phyloP scores from a whole-genome alignment of 1,139 yeast genomes.

The Candida sojae region DNA sequence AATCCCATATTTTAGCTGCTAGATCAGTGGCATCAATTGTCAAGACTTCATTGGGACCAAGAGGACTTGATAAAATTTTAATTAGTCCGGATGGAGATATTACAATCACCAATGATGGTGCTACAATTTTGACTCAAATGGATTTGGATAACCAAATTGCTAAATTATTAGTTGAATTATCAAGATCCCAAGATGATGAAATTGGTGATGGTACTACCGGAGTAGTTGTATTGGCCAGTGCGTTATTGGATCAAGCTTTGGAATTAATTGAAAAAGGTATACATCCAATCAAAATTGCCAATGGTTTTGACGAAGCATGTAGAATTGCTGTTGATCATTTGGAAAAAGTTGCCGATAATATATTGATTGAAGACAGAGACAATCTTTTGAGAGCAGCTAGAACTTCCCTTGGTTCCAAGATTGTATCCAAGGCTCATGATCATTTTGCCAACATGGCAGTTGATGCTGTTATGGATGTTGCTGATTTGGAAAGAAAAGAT shows the following conservation, averaged over 20 bases:
- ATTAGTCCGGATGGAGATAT: constrained; percentile 95
- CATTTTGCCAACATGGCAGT: constrained; percentile 97
- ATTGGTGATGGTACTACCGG: constrained; percentile 99
- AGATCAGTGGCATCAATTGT: constrained; percentile 92
- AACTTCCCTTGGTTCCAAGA: constrained; percentile 93
- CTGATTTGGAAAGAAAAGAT: constrained; percentile 88
- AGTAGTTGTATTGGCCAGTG: constrained; percentile 95
- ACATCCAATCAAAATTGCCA: constrained; percentile 95
- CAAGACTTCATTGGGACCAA: constrained; percentile 91
- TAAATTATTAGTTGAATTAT: constrained; percentile 87
- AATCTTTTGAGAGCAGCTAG: constrained; percentile 86
- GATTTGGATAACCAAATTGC: constrained; percentile 96
- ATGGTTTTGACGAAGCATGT: constrained; percentile 97
- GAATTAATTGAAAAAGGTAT: constrained; percentile 96
- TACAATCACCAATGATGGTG: constrained; percentile 98
- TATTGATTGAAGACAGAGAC: constrained; percentile 52
- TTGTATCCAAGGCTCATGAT: constrained; percentile 91
- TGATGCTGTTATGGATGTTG: constrained; percentile 91
- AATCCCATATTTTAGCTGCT: constrained; percentile 93
- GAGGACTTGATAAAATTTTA: constrained; percentile 96
- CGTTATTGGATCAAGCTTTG: constrained; percentile 89
- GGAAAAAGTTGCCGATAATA: constrained; percentile 70
- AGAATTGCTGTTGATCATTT: constrained; percentile 80
- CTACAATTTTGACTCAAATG: constrained; percentile 94
- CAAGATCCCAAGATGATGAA: constrained; percentile 96